phyloP scores from a whole-genome alignment of 1,284 basidiomycete species.

The Meripilus lineatus region DNA sequence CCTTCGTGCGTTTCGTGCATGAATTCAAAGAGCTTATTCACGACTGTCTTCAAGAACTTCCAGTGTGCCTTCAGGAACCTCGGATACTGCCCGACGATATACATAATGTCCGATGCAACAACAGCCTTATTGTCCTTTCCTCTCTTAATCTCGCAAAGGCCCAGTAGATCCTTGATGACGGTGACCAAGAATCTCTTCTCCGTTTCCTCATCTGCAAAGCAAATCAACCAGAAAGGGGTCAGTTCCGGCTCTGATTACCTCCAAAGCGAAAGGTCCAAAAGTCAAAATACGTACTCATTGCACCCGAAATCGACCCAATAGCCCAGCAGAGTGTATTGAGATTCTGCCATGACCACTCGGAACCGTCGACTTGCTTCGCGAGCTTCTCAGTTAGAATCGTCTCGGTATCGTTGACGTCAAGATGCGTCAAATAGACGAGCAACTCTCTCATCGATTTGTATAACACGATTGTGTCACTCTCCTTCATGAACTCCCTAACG shows the following conservation, averaged over 20 bases:
- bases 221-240: slow-evolving; percentile 12
- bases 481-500: slow-evolving; percentile 99
- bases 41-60: slow-evolving; percentile 99
- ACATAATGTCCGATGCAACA: slow-evolving; percentile 99
- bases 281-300: slow-evolving; percentile 79
- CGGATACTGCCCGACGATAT: slow-evolving; percentile 99
- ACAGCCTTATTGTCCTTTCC: slow-evolving; percentile 99
- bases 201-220: slow-evolving; percentile 82
- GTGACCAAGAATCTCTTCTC: slow-evolving; percentile 99
- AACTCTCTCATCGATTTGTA: slow-evolving; percentile 99
- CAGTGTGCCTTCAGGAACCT: slow-evolving; percentile 99
- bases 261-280: slow-evolving; percentile 7
- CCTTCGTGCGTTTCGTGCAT: slow-evolving; percentile 99
- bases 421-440: slow-evolving; percentile 93
- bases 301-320: slow-evolving; percentile 98
- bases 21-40: slow-evolving; percentile 99
- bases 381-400: slow-evolving; percentile 97
- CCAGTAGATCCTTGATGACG: slow-evolving; percentile 97
- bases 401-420: slow-evolving; percentile 96
- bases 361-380: slow-evolving; percentile 93
- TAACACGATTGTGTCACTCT: slow-evolving; percentile 96
- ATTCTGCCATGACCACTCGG: slow-evolving; percentile 99
- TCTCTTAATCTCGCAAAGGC: slow-evolving; percentile 96
- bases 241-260: background rate
- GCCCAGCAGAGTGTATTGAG: slow-evolving; percentile 99